Conservation (phyloP, 225 moss, liverwort and hornwort species). For the Polytrichum commune region DNA sequence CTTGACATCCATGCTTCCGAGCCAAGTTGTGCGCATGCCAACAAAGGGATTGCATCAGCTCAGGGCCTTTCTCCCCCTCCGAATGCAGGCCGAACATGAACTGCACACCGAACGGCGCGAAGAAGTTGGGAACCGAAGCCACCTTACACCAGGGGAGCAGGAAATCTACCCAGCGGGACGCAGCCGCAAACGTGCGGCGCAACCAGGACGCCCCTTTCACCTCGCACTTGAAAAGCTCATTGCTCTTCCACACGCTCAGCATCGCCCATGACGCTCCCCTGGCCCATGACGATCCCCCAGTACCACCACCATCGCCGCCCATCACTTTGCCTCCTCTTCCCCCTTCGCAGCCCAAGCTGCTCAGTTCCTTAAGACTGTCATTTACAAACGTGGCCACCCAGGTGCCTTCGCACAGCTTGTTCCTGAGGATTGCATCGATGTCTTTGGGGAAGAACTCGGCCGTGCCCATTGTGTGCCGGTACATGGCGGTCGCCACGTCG, state of each 20-base stretch:
- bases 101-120: constrained; percentile 60
- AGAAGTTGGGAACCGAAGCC: constrained; percentile 54
- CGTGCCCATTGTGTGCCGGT: constrained; percentile 38
- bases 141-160: constrained; percentile 51
- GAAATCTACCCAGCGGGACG: constrained; percentile 48
- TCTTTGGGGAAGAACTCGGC: constrained; percentile 64
- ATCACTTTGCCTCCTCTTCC: constrained; percentile 26
- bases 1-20: constrained; percentile 44
- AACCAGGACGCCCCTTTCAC: constrained; percentile 41
- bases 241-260: constrained; percentile 61
- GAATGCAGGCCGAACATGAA: constrained; percentile 61
- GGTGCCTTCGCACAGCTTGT: constrained; percentile 60
- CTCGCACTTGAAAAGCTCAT: constrained; percentile 58
- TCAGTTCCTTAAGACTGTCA: constrained; percentile 22
- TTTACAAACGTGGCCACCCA: constrained; percentile 55
- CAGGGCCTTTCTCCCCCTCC: constrained; percentile 36
- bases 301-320: neutral
- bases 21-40: constrained; percentile 62
- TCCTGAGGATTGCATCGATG: constrained; percentile 43
- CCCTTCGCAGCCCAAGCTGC: constrained; percentile 36
- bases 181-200: constrained; percentile 34
- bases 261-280: constrained; percentile 50
- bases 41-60: constrained; percentile 52
- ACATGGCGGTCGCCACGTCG: constrained; percentile 41
- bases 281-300: neutral